Evolutionary conservation across 2,329 filamentous ascomycete species (phyloP), one percentile per base, ranked within the genome.

Genomic region (Nothophaeocryptopus gaeumannii): DNA sequence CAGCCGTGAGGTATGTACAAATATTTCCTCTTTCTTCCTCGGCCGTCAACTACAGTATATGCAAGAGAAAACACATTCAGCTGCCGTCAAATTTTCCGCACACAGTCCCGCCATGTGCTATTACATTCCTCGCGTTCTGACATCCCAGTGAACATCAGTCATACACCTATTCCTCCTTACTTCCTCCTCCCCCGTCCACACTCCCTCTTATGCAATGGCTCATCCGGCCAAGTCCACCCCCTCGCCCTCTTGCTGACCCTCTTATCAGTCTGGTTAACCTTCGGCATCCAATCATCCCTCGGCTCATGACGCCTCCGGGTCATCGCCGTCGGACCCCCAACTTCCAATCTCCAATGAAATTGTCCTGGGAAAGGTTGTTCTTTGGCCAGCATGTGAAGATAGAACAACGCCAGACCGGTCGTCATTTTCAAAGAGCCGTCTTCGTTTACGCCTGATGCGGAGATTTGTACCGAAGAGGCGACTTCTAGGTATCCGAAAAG

Each of bases 401-500:
- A 88, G 85, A 86, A 91, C 31, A 91, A 78, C 1, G 87, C 87
- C 7, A 91, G 76, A 54, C 83, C 81, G 10, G 86, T 86, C 0
- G 87, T 89, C 61, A 88, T 76, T 47, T 78, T 76, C 5, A 74
- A 68, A 39, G 72, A 71, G 5, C 66, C 70, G 30, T 61, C 69
- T 58, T 58, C 70, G 13, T 40, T 54, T 37, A 64, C 66, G 7
- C 66, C 65, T 8, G 65, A 62, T 9, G 69, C 58, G 8, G 63
- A 58, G 43, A 82, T 75, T 5, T 76, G 71, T 46, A 84, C 79
- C 0, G 81, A 75, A 0, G 77, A 65, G 0, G 79, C 75, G 26
- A 95, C 79, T 69, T 97, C 91, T 5, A 96, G 76, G 69, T 85
- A 89, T n/a, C 92, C 91, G 65, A 96, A 96, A 67, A 89, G 84